phyloP scores from a whole-genome alignment of 2,329 filamentous ascomycete genomes.

The Parascedosporium putredinis region DNA sequence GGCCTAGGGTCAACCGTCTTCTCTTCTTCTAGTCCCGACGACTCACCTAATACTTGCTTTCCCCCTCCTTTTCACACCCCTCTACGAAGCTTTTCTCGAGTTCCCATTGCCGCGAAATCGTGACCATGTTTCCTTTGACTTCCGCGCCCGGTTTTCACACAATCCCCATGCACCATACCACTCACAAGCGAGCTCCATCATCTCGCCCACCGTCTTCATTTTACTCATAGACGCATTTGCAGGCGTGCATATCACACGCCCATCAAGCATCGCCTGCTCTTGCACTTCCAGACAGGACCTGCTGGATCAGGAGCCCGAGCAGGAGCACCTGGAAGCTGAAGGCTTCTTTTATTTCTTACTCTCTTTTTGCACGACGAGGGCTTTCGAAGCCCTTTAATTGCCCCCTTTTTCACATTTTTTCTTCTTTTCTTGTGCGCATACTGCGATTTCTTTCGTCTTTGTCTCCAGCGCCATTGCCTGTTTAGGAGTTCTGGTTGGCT shows the following conservation, averaged over 20 bases:
- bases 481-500: not conserved
- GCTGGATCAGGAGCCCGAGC: slow-evolving; percentile 1
- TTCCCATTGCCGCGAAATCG: too few species aligned
- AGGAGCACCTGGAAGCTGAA: not conserved
- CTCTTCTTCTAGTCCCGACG: not conserved
- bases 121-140: too few species aligned
- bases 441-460: not conserved
- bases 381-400: too few species aligned
- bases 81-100: too few species aligned
- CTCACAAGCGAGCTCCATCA: too few species aligned
- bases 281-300: not conserved
- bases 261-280: not conserved
- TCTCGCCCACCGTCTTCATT: not conserved
- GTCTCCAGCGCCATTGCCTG: not conserved
- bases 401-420: not conserved
- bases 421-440: too few species aligned
- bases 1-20: too few species aligned
- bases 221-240: not conserved
- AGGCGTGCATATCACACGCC: not conserved
- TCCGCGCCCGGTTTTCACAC: too few species aligned
- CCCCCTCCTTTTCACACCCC: slow-evolving; percentile 6
- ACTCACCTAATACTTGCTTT: not conserved
- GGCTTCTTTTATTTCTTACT: not conserved
- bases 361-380: too few species aligned
- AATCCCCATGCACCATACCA: too few species aligned